Evolutionary conservation across 2,329 filamentous ascomycete species (phyloP).

Genomic region (Dendrostoma leiphaemia): DNA sequence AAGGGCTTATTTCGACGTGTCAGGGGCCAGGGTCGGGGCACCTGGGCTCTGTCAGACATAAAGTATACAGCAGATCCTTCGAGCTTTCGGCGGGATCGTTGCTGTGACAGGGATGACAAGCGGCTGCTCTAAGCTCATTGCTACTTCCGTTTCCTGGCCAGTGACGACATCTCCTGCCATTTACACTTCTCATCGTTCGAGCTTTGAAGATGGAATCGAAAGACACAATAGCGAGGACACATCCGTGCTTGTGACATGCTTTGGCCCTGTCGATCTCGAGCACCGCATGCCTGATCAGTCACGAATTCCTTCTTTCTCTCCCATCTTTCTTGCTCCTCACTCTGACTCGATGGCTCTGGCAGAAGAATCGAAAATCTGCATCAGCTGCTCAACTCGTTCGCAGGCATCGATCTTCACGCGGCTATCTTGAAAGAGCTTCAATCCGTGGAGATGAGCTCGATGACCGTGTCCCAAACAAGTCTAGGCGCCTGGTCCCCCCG

Average conservation of each 20-base stretch:
- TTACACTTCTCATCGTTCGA: no score
- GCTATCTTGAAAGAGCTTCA: not conserved
- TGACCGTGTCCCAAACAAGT: not conserved
- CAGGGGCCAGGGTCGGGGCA: not conserved
- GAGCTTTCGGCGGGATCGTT: not conserved
- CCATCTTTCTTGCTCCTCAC: no score
- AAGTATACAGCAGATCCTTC: no score
- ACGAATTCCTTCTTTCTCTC: not conserved
- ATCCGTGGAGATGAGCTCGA: not conserved
- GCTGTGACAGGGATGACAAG: no score
- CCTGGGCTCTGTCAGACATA: not conserved
- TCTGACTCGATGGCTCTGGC: not conserved
- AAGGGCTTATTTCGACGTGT: constrained; percentile 1
- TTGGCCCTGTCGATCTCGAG: not conserved
- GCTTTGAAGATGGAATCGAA: no score
- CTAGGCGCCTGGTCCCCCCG: not conserved
- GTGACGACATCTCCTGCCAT: no score
- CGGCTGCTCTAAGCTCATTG: no score
- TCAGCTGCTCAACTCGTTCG: not conserved
- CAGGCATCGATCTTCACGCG: not conserved
- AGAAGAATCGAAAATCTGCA: not conserved
- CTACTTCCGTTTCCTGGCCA: no score
- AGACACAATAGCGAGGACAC: no score
- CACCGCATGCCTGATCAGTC: not conserved
- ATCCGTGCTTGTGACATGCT: no score